These are phyloP conservation scores for Lipomyces yamadae DNA, from an alignment of 805 yeast species.

Conservation along the genomic window DNA sequence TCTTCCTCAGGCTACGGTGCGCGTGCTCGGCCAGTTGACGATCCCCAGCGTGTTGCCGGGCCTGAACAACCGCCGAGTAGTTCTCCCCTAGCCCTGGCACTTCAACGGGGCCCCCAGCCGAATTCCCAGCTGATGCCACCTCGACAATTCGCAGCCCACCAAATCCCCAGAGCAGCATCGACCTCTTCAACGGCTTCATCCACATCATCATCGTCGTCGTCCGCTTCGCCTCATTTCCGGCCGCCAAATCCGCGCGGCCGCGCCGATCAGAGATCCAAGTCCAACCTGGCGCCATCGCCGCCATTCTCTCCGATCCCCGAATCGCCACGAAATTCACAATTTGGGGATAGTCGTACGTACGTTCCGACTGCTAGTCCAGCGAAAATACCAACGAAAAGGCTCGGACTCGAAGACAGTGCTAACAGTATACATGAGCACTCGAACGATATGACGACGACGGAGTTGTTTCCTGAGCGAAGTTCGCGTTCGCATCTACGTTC, in stretches of 20 bases:
- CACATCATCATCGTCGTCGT: slow-evolving; percentile 15
- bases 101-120: neutral
- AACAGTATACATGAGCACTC: neutral
- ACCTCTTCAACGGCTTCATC: slow-evolving; percentile 14
- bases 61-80: too few relatives aligned
- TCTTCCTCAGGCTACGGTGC: neutral
- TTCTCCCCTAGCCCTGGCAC: neutral
- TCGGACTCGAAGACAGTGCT: neutral
- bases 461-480: neutral
- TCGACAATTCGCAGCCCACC: neutral
- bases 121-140: neutral
- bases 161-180: neutral
- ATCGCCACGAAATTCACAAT: neutral
- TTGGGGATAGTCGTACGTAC: neutral
- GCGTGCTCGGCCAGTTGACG: neutral
- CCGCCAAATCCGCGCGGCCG: neutral
- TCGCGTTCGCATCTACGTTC: neutral
- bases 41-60: neutral
- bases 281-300: neutral
- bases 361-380: neutral
- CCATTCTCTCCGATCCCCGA: slow-evolving; percentile 9
- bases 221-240: slow-evolving; percentile 3
- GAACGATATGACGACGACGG: neutral
- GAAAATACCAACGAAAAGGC: neutral
- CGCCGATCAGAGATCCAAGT: neutral